Conservation (phyloP, 2,329 filamentous ascomycete genomes). For the Massarina eburnea region DNA sequence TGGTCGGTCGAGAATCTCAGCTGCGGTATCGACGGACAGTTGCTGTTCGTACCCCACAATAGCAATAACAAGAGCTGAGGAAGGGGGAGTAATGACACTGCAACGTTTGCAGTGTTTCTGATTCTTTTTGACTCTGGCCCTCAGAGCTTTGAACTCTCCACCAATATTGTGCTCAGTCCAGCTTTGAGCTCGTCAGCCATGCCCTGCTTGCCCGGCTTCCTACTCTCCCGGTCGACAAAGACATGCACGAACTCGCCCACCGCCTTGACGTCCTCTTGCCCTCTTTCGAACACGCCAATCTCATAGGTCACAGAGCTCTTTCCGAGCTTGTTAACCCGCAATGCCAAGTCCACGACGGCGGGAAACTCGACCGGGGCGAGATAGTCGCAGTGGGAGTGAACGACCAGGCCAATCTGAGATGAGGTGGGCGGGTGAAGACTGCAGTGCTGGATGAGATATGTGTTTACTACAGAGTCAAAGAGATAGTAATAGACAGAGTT, state of each 20-base stretch:
- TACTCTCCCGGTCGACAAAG: constrained; percentile 75
- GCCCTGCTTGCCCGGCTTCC: constrained; percentile 65
- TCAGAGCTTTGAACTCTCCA: constrained; percentile 31
- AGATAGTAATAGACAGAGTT: constrained; percentile 85
- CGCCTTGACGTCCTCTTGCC: constrained; percentile 72
- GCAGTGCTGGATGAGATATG: constrained; percentile 80
- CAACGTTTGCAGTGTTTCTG: no score
- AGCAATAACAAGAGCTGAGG: not conserved
- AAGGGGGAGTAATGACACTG: no score
- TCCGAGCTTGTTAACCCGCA: constrained; percentile 82
- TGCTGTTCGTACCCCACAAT: no score
- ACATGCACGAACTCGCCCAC: constrained; percentile 88
- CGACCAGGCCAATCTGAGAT: constrained; percentile 77
- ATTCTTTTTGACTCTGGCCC: no score
- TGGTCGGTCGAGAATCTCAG: not conserved
- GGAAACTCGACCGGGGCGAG: constrained; percentile 82
- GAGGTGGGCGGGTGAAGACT: constrained; percentile 70
- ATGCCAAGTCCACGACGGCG: constrained; percentile 74
- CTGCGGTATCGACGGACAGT: no score
- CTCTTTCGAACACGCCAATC: constrained; percentile 79
- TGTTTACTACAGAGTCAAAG: constrained; percentile 88
- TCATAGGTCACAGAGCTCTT: constrained; percentile 89
- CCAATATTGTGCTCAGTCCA: constrained; percentile 38
- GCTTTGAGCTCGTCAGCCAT: constrained; percentile 62
- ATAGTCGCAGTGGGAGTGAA: constrained; percentile 83